A percentile compares a stretch with the other conserved stretches of the same genome.
Evolutionary conservation across 768 basidiomycete species (phyloP).

Genomic region (Lactifluus pinguis): DNA sequence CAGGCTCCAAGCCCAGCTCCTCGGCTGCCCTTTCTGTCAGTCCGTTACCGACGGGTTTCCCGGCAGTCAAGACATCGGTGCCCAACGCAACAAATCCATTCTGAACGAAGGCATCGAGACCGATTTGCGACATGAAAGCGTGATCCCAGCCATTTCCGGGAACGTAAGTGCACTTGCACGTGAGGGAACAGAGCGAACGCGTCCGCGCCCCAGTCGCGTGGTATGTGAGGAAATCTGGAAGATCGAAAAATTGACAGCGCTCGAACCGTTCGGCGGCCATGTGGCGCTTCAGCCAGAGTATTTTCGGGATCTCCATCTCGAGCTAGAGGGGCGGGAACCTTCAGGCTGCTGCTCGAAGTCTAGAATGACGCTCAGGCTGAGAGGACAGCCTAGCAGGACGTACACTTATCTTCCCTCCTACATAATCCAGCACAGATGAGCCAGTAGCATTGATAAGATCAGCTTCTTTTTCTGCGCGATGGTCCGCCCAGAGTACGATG

Average conservation of each 20-base stretch:
- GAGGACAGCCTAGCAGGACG: constrained; percentile 23
- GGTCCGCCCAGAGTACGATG: constrained; percentile 94
- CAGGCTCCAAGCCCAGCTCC: constrained; percentile 76
- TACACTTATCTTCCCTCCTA: constrained; percentile 94
- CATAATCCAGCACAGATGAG: constrained; percentile 83
- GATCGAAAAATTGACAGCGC: constrained; percentile 76
- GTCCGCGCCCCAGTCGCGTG: constrained; percentile 64
- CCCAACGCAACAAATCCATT: constrained; percentile 66
- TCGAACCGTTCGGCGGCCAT: constrained; percentile 68
- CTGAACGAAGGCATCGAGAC: constrained; percentile 60
- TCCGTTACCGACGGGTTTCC: constrained; percentile 77
- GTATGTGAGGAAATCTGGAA: constrained; percentile 96
- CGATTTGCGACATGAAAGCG: constrained; percentile 81
- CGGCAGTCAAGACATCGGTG: constrained; percentile 64
- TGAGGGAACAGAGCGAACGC: constrained; percentile 86
- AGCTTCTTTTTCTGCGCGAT: constrained; percentile 88
- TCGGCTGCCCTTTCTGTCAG: constrained; percentile 69
- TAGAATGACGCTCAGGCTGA: background rate
- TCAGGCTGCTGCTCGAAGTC: background rate
- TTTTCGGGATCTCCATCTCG: constrained; percentile 98
- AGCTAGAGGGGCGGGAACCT: constrained; percentile 39
- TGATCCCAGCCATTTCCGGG: constrained; percentile 84
- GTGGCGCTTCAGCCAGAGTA: constrained; percentile 89
- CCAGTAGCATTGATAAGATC: constrained; percentile 79
- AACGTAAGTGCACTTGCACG: constrained; percentile 93